These are phyloP conservation scores for Ogataea nakhonphanomensis DNA, from an alignment of 805 yeast genomes.

Conservation along the genomic window DNA sequence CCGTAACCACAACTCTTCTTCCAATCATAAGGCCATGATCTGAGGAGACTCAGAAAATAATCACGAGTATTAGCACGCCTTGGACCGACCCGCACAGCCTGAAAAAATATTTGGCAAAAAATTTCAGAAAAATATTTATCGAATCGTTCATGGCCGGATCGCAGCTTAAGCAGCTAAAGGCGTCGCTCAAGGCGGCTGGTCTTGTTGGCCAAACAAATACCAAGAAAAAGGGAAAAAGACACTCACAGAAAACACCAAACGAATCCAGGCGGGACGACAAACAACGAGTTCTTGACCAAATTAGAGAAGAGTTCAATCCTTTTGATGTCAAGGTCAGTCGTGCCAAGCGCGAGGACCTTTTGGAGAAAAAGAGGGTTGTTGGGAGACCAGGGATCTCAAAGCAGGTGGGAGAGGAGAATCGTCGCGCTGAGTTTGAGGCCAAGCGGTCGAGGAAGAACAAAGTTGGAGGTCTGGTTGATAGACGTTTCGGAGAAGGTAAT, in stretches of 20 bases:
- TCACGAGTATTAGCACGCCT: neutral
- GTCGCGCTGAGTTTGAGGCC: slow-evolving; percentile 60
- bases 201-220: slow-evolving; percentile 81
- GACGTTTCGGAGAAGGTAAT: slow-evolving; percentile 90
- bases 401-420: slow-evolving; percentile 62
- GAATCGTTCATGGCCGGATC: slow-evolving; percentile 61
- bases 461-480: slow-evolving; percentile 76
- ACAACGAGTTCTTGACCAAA: slow-evolving; percentile 49
- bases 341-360: slow-evolving; percentile 53
- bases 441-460: slow-evolving; percentile 62
- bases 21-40: slow-evolving; percentile 10
- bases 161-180: slow-evolving; percentile 79
- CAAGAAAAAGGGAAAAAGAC: slow-evolving; percentile 51
- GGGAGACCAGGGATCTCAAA: slow-evolving; percentile 71
- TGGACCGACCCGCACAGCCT: slow-evolving; percentile 6
- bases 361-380: slow-evolving; percentile 45
- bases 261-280: slow-evolving; percentile 71
- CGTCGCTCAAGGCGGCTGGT: slow-evolving; percentile 71
- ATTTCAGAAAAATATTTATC: slow-evolving; percentile 2
- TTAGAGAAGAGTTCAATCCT: slow-evolving; percentile 84
- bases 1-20: slow-evolving; percentile 84
- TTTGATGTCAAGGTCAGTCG: slow-evolving; percentile 76
- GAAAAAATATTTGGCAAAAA: slow-evolving; percentile 3
- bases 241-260: slow-evolving; percentile 48
- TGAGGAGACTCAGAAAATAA: neutral